Evolutionary conservation across 1,284 basidiomycete species (phyloP).

Genomic region (Leccinum glutinopallens): DNA sequence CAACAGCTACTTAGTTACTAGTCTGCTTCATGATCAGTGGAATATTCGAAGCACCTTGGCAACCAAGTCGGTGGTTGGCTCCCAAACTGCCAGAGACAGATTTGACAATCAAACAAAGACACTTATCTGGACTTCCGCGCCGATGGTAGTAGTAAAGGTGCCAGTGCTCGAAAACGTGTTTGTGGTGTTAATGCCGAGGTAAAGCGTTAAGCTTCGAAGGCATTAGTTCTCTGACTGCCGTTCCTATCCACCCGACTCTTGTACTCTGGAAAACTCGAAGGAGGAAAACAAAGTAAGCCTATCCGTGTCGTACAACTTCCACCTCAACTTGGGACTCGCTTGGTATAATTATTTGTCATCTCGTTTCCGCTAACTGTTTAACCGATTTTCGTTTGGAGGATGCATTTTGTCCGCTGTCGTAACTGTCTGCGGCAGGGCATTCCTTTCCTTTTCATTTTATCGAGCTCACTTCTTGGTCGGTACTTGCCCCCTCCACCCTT

Average conservation of each 20-base stretch:
- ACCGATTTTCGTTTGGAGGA: background rate
- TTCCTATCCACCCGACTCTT: background rate
- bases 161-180: background rate
- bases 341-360: background rate
- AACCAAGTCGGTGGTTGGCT: background rate
- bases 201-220: background rate
- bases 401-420: conserved; percentile 2
- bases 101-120: background rate
- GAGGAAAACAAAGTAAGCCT: background rate
- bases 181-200: background rate
- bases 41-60: background rate
- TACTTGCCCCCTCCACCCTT: background rate
- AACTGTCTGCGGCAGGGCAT: background rate
- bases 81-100: background rate
- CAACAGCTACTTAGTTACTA: background rate
- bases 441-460: conserved; percentile 1
- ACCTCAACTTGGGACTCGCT: background rate
- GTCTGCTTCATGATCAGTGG: background rate
- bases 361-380: background rate
- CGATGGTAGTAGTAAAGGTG: conserved; percentile 1
- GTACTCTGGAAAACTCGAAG: background rate
- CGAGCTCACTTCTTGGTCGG: background rate
- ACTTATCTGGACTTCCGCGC: background rate
- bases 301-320: background rate
- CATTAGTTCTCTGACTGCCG: background rate